Percentiles rank a stretch among this genome's conserved stretches.
phyloP scores from a whole-genome alignment of 495 filamentous ascomycete species.

The Eremomyces bilateralis region DNA sequence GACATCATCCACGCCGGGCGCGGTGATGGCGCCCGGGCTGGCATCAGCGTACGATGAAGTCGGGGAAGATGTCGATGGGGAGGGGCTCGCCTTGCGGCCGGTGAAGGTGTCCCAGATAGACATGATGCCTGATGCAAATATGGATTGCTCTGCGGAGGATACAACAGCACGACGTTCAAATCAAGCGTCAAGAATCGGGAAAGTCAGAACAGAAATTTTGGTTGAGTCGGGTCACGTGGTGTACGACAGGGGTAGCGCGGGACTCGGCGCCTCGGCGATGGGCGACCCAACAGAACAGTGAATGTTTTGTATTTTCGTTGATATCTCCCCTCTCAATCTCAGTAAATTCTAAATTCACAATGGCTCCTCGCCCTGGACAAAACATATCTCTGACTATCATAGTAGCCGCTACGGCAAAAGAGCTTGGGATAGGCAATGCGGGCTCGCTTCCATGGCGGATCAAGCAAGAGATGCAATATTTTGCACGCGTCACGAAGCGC shows the following conservation, averaged over 20 bases:
- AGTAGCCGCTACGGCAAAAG: constrained; percentile 44
- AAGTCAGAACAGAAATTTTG: too few species aligned
- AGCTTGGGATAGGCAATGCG: constrained; percentile 65
- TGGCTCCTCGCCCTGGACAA: constrained; percentile 4
- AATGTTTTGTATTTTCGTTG: too few species aligned
- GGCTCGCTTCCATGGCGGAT: constrained; percentile 80
- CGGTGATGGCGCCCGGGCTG: constrained; percentile 9
- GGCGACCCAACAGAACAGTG: too few species aligned
- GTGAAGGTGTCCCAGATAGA: constrained; percentile 84
- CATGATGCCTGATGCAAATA: too few species aligned
- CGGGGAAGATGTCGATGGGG: constrained; percentile 13
- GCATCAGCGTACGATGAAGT: constrained; percentile 20
- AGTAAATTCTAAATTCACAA: not conserved
- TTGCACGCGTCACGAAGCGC: constrained; percentile 72
- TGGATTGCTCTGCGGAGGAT: too few species aligned
- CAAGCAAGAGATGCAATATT: constrained; percentile 80
- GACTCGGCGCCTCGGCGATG: too few species aligned
- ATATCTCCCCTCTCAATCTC: not conserved
- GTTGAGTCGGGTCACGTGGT: too few species aligned
- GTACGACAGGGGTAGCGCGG: too few species aligned
- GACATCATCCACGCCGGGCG: constrained; percentile 17
- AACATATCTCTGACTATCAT: constrained; percentile 40
- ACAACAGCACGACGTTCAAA: too few species aligned
- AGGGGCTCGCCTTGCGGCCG: constrained; percentile 40
- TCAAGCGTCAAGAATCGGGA: too few species aligned